Percentiles rank a stretch among this genome's conserved stretches.
These are phyloP conservation scores for Gregarina niphandrodes DNA, from an alignment of 169 alveolate genomes.

Conservation along the genomic window DNA sequence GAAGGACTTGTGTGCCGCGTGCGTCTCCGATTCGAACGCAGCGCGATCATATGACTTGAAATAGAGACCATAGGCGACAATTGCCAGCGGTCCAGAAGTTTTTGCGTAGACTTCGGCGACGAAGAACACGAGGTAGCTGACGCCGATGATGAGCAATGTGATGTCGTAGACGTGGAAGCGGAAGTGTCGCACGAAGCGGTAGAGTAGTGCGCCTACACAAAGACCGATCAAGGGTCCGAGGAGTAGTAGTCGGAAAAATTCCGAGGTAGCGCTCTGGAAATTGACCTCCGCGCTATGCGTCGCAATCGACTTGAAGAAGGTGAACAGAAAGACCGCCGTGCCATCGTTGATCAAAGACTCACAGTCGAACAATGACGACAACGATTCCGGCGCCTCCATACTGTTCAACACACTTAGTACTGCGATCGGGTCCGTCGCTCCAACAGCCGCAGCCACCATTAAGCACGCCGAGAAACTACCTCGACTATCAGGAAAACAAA, in stretches of 20 bases:
- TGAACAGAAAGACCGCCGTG: conserved; percentile 46
- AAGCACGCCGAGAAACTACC: conserved; percentile 34
- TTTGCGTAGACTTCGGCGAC: conserved; percentile 38
- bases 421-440: conserved; percentile 65
- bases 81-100: conserved; percentile 51
- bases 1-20: conserved; percentile 35
- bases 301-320: conserved; percentile 39
- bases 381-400: conserved; percentile 44
- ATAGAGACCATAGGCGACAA: conserved; percentile 53
- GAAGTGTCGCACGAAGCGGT: conserved; percentile 40
- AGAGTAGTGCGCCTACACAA: conserved; percentile 32
- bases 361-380: conserved; percentile 47
- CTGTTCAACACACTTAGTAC: conserved; percentile 45
- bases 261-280: conserved; percentile 23
- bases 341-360: conserved; percentile 60
- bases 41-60: conserved; percentile 13
- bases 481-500: no score
- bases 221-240: conserved; percentile 49
- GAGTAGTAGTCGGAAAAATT: conserved; percentile 37
- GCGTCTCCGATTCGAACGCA: conserved; percentile 1
- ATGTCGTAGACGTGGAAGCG: conserved; percentile 5
- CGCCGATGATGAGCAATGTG: conserved; percentile 7
- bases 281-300: conserved; percentile 34
- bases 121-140: conserved; percentile 37
- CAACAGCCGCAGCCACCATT: conserved; percentile 43